Conservation (phyloP, 176 grass and related monocot genomes). For the Oryza punctata region DNA sequence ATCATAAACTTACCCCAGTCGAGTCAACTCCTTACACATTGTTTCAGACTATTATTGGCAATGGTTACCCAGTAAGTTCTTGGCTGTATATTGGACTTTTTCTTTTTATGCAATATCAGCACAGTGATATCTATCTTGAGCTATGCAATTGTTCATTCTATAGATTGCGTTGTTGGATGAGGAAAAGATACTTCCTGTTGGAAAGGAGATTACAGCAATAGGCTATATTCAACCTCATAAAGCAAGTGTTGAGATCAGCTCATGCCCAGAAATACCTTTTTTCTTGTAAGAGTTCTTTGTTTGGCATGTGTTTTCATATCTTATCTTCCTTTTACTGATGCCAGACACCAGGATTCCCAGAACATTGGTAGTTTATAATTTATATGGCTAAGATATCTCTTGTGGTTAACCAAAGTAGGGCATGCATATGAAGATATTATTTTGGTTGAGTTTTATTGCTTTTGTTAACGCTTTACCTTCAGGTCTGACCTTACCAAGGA, state of each 20-base stretch:
- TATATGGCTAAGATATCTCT: conserved; percentile 2
- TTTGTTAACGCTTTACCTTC: conserved; percentile 37
- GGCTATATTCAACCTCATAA: conserved; percentile 56
- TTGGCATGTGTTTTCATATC: conserved; percentile 6
- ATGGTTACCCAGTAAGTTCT: conserved; percentile 82
- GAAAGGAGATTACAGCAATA: conserved; percentile 87
- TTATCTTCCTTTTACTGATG: conserved; percentile 1
- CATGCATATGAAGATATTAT: conserved; percentile 27
- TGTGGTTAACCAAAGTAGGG: background rate
- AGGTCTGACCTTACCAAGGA: conserved; percentile 91
- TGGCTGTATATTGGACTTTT: background rate
- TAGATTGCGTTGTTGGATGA: conserved; percentile 93
- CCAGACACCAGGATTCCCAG: background rate
- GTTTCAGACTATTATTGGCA: conserved; percentile 80
- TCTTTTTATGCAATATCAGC: conserved; percentile 3
- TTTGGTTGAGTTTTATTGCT: conserved; percentile 10
- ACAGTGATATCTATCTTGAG: background rate
- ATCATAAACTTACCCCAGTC: conserved; percentile 82
- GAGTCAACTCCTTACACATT: conserved; percentile 79
- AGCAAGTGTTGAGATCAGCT: conserved; percentile 64
- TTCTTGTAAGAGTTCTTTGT: conserved; percentile 80
- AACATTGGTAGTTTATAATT: conserved; percentile 24
- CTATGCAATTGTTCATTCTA: conserved; percentile 25
- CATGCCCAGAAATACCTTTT: conserved; percentile 72
- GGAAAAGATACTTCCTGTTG: conserved; percentile 96